Evolutionary conservation across 202 grass and related monocot genomes (phyloP).

Genomic region (Elaeis oleifera): DNA sequence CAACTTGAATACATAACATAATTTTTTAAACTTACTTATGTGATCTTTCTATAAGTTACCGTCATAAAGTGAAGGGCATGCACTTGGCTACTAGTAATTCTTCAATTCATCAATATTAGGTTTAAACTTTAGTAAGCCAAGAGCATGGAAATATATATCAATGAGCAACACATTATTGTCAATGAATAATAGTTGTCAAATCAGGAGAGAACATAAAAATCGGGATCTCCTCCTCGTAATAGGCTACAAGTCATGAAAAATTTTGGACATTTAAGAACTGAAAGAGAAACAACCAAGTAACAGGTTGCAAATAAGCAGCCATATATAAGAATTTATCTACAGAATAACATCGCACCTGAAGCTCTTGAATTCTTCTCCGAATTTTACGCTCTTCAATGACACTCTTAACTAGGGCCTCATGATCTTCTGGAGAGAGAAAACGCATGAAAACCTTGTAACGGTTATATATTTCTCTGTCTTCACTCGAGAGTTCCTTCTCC

Average conservation of each 20-base stretch:
- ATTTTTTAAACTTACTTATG: too few species aligned
- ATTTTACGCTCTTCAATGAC: constrained; percentile 78
- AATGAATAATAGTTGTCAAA: too few species aligned
- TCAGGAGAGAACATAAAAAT: too few species aligned
- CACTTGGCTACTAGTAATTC: too few species aligned
- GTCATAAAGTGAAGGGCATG: too few species aligned
- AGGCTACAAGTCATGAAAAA: neutral
- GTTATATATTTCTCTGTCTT: constrained; percentile 84
- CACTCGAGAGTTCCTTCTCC: constrained; percentile 77
- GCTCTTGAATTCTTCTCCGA: constrained; percentile 82
- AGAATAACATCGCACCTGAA: constrained; percentile 46
- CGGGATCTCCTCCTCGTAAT: too few species aligned
- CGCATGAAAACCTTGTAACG: constrained; percentile 92
- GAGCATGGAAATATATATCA: too few species aligned
- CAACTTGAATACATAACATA: too few species aligned
- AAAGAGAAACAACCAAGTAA: neutral
- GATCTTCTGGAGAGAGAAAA: constrained; percentile 84
- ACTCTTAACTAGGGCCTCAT: constrained; percentile 62
- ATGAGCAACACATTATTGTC: too few species aligned
- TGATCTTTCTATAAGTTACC: too few species aligned
- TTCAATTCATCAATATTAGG: too few species aligned
- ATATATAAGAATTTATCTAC: neutral
- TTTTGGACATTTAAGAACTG: neutral
- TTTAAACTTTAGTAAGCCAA: too few species aligned
- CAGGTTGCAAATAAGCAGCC: neutral